Base-by-base conservation (phyloP, 192 early-diverging fungal genomes). In the Podochytrium sp. region DNA sequence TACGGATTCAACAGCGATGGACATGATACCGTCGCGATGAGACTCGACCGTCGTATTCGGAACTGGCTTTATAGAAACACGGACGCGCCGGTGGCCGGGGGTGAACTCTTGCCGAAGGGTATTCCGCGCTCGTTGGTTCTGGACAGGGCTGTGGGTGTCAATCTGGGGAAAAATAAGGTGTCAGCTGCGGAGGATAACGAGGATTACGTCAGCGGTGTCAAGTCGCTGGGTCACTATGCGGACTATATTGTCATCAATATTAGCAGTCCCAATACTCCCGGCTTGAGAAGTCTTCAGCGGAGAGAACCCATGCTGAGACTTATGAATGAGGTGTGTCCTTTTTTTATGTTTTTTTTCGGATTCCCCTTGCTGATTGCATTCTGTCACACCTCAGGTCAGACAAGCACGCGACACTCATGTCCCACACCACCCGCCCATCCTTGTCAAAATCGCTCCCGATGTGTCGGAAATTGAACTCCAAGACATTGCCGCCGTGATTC, bases 371-470 rank as follows among this genome's bases (percentile, higher is more conserved):
- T 50, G 34, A 84, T 29, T n/a, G n/a, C n/a, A n/a, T n/a, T n/a
- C 58, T 60, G 32, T 16, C 10, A 14, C 43, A 14, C 12, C 70
- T 16, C 51, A 77, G 74, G 80, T 78, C 7, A 81, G 52, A 51
- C 47, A n/a, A 29, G 80, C 76, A 12, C 63, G 81, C 27, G 76
- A 84, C 65, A 67, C 55, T 65, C 75, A 12, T 60, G 78, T 74
- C 76, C 69, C 80, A 76, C 80, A 79, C 61, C 73, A 75, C 30
- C 93, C 93, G 47, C 91, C 94, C 3, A 72, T 97, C 40, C 82
- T 95, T 56, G 91, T 97, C 43, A 97, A 97, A 84, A 96, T 97
- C 74, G 91, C 93, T 6, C 95, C 95, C 2, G 95, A 97, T 81
- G 84, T 93, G 64, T 78, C 81, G 35, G 80, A 81, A 51, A 84